Conservation (phyloP, 495 filamentous ascomycete species). For the Lasiosphaeria hispida region DNA sequence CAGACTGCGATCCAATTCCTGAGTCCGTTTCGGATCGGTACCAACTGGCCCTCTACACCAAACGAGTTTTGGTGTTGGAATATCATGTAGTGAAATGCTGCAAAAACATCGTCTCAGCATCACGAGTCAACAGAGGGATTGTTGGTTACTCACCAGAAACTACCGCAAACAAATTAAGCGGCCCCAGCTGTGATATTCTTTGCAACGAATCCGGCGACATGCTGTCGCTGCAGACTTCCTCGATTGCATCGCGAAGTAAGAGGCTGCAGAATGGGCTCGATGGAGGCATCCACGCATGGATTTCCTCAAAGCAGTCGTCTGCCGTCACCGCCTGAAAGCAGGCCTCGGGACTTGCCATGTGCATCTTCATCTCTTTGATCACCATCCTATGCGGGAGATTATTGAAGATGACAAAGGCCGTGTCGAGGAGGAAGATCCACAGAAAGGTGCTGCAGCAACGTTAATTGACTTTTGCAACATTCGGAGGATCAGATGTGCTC, state of each 20-base stretch:
- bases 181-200: constrained; percentile 25
- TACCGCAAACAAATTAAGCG: constrained; percentile 30
- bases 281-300: constrained; percentile 24
- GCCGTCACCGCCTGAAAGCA: constrained; percentile 29
- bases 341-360: constrained; percentile 30
- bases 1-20: constrained; percentile 31
- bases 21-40: constrained; percentile 28
- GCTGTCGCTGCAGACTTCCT: constrained; percentile 21
- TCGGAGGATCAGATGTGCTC: background rate
- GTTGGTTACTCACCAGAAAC: constrained; percentile 28
- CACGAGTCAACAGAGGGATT: too few relatives aligned
- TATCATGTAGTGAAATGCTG: constrained; percentile 34
- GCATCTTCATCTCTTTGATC: constrained; percentile 36
- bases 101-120: constrained; percentile 1
- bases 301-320: constrained; percentile 24
- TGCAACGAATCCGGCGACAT: constrained; percentile 14
- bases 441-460: constrained; percentile 21
- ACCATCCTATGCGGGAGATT: constrained; percentile 35
- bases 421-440: constrained; percentile 32
- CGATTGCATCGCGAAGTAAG: constrained; percentile 28
- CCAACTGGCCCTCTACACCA: constrained; percentile 29
- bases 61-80: constrained; percentile 35
- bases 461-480: background rate
- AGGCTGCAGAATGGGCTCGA: constrained; percentile 24
- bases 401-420: constrained; percentile 36